A percentile compares a stretch with the other conserved stretches of the same genome.
Evolutionary conservation across 345 rosid genomes (phyloP).

Genomic region (Sonneratia alba): DNA sequence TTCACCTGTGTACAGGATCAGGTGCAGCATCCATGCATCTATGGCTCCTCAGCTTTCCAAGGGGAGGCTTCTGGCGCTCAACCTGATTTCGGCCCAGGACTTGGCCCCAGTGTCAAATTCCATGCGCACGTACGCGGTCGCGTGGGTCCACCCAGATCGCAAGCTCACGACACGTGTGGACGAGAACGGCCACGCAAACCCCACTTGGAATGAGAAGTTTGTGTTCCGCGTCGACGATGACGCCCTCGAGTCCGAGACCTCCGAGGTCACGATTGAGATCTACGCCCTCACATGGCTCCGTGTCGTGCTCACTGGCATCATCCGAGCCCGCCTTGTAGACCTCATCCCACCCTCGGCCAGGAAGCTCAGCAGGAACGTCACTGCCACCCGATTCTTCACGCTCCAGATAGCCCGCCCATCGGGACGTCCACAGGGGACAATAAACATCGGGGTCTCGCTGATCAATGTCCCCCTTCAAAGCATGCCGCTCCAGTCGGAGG

Average conservation of each 20-base stretch:
- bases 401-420: conserved; percentile 55
- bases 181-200: conserved; percentile 51
- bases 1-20: too few relatives aligned
- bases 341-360: conserved; percentile 28
- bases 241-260: conserved; percentile 41
- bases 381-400: conserved; percentile 30
- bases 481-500: conserved; percentile 62
- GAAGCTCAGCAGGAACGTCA: conserved; percentile 15
- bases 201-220: conserved; percentile 82
- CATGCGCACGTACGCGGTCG: conserved; percentile 80
- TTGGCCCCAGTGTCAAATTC: conserved; percentile 53
- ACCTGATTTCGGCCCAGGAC: conserved; percentile 69
- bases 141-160: conserved; percentile 60
- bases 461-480: conserved; percentile 61
- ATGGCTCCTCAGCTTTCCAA: conserved; percentile 26
- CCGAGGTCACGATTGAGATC: conserved; percentile 61
- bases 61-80: conserved; percentile 64
- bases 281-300: conserved; percentile 84
- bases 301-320: conserved; percentile 61
- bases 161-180: conserved; percentile 69
- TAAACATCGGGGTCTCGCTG: conserved; percentile 62
- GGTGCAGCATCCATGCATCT: too few relatives aligned
- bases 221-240: conserved; percentile 66
- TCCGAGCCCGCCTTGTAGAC: conserved; percentile 46
- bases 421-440: conserved; percentile 80